Evolutionary conservation across 345 rosid genomes (phyloP), one percentile per base, ranked within the genome.

Genomic region (Microcos paniculata): DNA sequence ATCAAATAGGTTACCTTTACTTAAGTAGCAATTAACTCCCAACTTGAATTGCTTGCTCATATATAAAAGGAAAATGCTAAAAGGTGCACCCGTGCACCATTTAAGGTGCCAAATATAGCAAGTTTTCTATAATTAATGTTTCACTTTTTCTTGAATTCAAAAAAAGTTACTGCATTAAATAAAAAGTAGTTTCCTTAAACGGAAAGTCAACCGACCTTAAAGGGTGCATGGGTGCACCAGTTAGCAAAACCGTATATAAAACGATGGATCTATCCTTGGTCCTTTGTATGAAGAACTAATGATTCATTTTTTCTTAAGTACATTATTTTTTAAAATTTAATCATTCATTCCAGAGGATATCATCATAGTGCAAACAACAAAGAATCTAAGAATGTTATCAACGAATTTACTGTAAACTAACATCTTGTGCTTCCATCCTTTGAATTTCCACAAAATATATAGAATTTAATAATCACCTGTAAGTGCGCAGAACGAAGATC

Each of bases 401-500:
- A 24, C 15, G 24, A 46, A 26, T 68, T 45, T 18, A 70, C 11
- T 0, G 19, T 19, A 18, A 31, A 14, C 45, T 19, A 70, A 51
- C 45, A 14, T 51, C 19, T 31, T 19, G 11, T 51, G 4, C 53
- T 72, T 51, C 43, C 52, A 8, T 72, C 8, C 62, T 72, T 38
- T 64, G 13, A 4, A 73, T 21, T 69, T 33, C 75, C 42, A 75
- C n/a, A 6, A 28, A 10, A 46, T 56, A 70, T 62, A 70, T 67
- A 40, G 16, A 71, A 52, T 16, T 56, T 63, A 63, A 57, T 23
- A 38, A 15, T 57, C 43, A 95, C 99, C 97, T 93, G 97, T 72
- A 95, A 87, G 81, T 93, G 99, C 75, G 98, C 98, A 77, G 92
- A 81, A 13, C 97, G 91, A 72, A 95, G 88, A 82, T 95, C 91